phyloP scores from a whole-genome alignment of 139 green algal species.

The Tetraselmis striata region DNA sequence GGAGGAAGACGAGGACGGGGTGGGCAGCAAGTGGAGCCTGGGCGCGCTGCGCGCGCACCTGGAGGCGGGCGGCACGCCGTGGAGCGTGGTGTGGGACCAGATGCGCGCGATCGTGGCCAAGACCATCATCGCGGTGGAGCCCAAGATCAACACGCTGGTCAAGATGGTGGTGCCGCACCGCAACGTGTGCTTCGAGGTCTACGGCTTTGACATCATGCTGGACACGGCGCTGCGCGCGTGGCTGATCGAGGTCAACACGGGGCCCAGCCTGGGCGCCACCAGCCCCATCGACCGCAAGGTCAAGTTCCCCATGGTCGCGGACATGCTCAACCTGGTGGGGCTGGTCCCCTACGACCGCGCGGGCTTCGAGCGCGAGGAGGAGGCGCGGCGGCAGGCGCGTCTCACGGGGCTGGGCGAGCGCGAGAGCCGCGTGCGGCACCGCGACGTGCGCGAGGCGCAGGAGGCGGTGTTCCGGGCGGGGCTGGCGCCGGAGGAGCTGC shows the following conservation, averaged over 20 bases:
- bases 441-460: slow-evolving; percentile 8
- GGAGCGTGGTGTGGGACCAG: slow-evolving; percentile 26
- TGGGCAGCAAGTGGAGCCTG: slow-evolving; percentile 41
- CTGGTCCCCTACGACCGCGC: slow-evolving; percentile 33
- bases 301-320: slow-evolving; percentile 34
- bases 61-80: slow-evolving; percentile 18
- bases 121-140: slow-evolving; percentile 43
- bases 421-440: slow-evolving; percentile 7
- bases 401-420: slow-evolving; percentile 22
- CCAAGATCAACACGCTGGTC: slow-evolving; percentile 45
- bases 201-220: slow-evolving; percentile 67
- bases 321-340: slow-evolving; percentile 48
- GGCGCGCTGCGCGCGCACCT: slow-evolving; percentile 33
- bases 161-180: slow-evolving; percentile 50
- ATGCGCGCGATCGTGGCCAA: slow-evolving; percentile 42
- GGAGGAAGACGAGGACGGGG: slow-evolving; percentile 14
- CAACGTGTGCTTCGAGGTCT: slow-evolving; percentile 65
- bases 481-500: slow-evolving; percentile 24
- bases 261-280: slow-evolving; percentile 43
- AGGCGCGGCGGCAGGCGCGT: slow-evolving; percentile 24
- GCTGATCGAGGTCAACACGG: slow-evolving; percentile 65
- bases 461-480: slow-evolving; percentile 12
- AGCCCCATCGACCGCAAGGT: slow-evolving; percentile 41
- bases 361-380: slow-evolving; percentile 22
- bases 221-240: slow-evolving; percentile 48